Evolutionary conservation across 768 basidiomycete genomes (phyloP).

Genomic region (Trametes meyenii): DNA sequence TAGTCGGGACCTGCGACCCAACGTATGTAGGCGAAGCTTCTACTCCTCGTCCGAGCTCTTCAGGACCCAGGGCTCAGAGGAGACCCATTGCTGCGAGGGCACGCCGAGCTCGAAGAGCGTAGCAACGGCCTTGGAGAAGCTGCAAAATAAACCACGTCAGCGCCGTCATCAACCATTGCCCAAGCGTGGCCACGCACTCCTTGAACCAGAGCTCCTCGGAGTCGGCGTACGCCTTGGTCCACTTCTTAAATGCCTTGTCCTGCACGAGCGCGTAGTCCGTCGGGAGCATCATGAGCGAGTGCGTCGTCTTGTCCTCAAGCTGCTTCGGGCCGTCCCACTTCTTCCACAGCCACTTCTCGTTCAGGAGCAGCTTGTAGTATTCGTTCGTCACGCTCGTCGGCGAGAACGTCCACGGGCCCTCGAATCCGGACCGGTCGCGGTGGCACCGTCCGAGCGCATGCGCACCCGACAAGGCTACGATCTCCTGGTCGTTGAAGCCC

Average conservation of each 20-base stretch:
- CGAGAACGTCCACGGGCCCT: slow-evolving; percentile 95
- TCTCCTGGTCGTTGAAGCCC: slow-evolving; percentile 98
- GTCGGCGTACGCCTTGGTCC: slow-evolving; percentile 83
- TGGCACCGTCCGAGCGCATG: slow-evolving; percentile 98
- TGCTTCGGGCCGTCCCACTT: slow-evolving; percentile 96
- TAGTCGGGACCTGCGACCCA: not conserved
- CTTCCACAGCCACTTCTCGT: slow-evolving; percentile 95
- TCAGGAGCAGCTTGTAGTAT: slow-evolving; percentile 82
- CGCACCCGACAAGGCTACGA: slow-evolving; percentile 91
- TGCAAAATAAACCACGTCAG: slow-evolving; percentile 35
- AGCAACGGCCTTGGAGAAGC: slow-evolving; percentile 79
- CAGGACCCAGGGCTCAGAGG: slow-evolving; percentile 77
- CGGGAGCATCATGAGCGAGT: slow-evolving; percentile 92
- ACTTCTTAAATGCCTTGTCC: slow-evolving; percentile 93
- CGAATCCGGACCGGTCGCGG: slow-evolving; percentile 75
- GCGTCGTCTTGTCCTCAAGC: slow-evolving; percentile 89
- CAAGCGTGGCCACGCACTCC: slow-evolving; percentile 61
- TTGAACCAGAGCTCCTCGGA: slow-evolving; percentile 88
- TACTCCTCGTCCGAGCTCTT: slow-evolving; percentile 49
- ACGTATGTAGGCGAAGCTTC: not conserved
- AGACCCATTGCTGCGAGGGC: slow-evolving; percentile 73
- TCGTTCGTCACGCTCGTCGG: slow-evolving; percentile 88
- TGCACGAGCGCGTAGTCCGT: slow-evolving; percentile 87
- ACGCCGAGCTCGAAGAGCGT: slow-evolving; percentile 94
- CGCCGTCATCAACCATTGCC: not conserved